phyloP scores from a whole-genome alignment of 2,329 filamentous ascomycete species.

The Fusarium secorum region DNA sequence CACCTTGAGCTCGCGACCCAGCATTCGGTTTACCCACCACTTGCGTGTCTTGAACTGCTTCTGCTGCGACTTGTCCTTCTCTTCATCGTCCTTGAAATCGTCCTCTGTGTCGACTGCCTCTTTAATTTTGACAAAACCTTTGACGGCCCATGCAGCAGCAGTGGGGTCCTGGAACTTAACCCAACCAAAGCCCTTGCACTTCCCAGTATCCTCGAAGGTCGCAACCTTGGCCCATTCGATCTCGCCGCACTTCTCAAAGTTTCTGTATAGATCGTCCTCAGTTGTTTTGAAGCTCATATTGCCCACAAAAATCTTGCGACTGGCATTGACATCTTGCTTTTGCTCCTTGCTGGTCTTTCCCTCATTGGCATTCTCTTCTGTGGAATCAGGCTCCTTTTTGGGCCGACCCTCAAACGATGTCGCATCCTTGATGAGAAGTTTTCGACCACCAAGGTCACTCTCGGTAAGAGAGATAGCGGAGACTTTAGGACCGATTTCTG shows the following conservation, averaged over 20 bases:
- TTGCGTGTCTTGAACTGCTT: constrained; percentile 68
- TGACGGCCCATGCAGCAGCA: constrained; percentile 73
- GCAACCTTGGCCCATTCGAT: constrained; percentile 87
- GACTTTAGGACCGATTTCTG: constrained; percentile 71
- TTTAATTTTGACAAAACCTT: constrained; percentile 79
- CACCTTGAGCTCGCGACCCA: constrained; percentile 82
- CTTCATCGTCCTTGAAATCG: constrained; percentile 61
- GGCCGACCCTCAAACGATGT: constrained; percentile 92
- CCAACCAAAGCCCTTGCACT: constrained; percentile 98
- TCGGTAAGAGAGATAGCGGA: constrained; percentile 89
- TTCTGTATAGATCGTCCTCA: constrained; percentile 79
- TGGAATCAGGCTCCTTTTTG: constrained; percentile 62
- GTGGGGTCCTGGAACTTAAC: constrained; percentile 85
- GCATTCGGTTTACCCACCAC: constrained; percentile 86
- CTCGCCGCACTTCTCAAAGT: constrained; percentile 86
- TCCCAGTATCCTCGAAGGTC: constrained; percentile 95
- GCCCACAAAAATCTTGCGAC: constrained; percentile 88
- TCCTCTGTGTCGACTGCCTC: constrained; percentile 70
- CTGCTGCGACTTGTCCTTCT: constrained; percentile 50
- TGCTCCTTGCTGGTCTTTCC: constrained; percentile 47
- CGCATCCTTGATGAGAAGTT: constrained; percentile 91
- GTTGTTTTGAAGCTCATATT: constrained; percentile 86
- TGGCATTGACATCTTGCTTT: constrained; percentile 63
- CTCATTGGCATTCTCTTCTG: constrained; percentile 40
- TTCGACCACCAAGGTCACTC: constrained; percentile 76